Evolutionary conservation across 352 stramenopile genomes (phyloP), one percentile per base, ranked within the genome.

Genomic region (Phytophthora aleatoria): DNA sequence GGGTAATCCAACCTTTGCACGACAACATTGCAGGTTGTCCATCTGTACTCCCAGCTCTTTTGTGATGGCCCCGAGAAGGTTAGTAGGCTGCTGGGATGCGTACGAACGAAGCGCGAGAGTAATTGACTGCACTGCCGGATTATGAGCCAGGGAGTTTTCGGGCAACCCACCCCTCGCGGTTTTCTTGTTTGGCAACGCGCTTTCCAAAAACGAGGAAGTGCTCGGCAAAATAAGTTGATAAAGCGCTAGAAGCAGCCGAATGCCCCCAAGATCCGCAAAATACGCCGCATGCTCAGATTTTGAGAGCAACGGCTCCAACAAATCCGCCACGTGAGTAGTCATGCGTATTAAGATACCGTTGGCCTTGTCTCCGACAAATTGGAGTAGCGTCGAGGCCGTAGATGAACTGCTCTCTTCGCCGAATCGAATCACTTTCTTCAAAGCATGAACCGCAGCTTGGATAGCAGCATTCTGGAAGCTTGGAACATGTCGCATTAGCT

Each of bases 401-500:
- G 49, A 44, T 39, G 53, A 47, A 42, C 64, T 20, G 30, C 79
- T 73, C 39, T 96, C 84, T 80, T 90, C 81, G 5, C 68, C 77
- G 51, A 91, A 89, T 0, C 96, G 78, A 60, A 92, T 86, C 33
- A 98, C 74, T 43, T 98, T 92, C 58, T 97, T 94, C 41, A 98
- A 78, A 0, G 93, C 90, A 69, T 92, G 70, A 0, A 98, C 82
- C 28, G 96, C 85, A 8, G 94, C 92, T 64, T 91, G 76, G 41
- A 99, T 89, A 7, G 93, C 81, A 33, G 85, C 69, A 36, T 85
- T 81, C 51, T 95, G 91, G 43, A 99, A 87, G 31, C 73, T 85
- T 33, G 91, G 85, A 42, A 98, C 90, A 71, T 99, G 96, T 5
- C 96, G 87, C 92, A 99, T 98, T 24, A 99, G 74, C 73, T 99